Base-by-base conservation (phyloP, 2,329 filamentous ascomycete genomes). In the Orbilia oligospora region DNA sequence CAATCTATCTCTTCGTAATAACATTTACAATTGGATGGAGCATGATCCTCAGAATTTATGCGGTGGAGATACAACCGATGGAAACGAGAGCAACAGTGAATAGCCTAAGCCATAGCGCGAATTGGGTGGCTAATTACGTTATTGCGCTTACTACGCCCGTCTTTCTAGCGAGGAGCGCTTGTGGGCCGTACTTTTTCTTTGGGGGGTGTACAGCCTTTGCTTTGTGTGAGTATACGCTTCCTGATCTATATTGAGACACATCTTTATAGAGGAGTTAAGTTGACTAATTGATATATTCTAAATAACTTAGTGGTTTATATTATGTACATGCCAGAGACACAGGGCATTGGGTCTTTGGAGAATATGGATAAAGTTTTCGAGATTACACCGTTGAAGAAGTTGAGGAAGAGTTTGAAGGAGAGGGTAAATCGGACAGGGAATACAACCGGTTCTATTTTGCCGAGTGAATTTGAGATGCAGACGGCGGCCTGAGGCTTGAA, bases 51-150 rank as follows among this genome's bases (percentile, higher is more conserved):
- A 88, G 88, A 77, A 87, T 90, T 5, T 90, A 89, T 72, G 86
- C 87, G 0, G 86, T 86, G 8, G 89, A 90, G 83, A 90, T 90
- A 44, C 88, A 90, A 80, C 88, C 88, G 0, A 84, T 85, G 2
- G 84, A 86, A 46, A 90, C 88, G 0, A 85, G 89, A 4, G 88
- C 88, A 0, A 86, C 86, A 0, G 88, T 88, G 3, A 88, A 86
- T 12, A 87, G 86, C 69, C 80, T 89, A 3, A 87, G 87, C 0
- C 85, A 88, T 80, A 86, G 87, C 2, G 85, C 86, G 16, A 88
- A 89, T 58, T 89, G 88, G 85, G 84, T 85, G 22, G 83, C 85
- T 16, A 87, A 87, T 46, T 87, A 85, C 38, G 69, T 87, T 1
- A 85, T 87, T 0, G 86, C 86, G 0, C 83, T 87, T 2, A 83